Evolutionary conservation across 805 yeast species (phyloP), one percentile per base, ranked within the genome.

Genomic region (Ogataea sp.): DNA sequence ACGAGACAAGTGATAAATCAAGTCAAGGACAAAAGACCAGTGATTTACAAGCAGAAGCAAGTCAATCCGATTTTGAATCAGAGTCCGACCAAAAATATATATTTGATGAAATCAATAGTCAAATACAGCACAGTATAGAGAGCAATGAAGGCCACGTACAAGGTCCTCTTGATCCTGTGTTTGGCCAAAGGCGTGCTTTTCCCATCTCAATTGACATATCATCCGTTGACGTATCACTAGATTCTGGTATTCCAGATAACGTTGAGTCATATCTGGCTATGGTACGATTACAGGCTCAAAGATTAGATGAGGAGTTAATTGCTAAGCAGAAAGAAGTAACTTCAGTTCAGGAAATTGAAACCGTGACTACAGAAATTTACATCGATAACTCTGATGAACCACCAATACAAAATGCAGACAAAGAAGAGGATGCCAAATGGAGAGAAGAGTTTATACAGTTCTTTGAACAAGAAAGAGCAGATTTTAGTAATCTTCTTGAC

Each of bases 151-250:
- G 34, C 6, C 44, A 50, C 32, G 49, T 51, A 13, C 53, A 48
- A 20, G 65, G 65, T 0, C 64, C 64, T 0, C 14, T 61, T n/a
- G 67, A 62, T 40, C 60, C 62, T 3, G 33, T 51, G 13, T 61
- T 60, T 47, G 66, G 66, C 0, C 67, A 62, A 41, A 36, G 61
- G 29, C 39, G 61, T 29, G 67, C 64, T 14, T 62, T 62, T 27
- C 67, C 67, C 0, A 39, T 62, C 9, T 31, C 39, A 1, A 39
- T 61, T 13, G 36, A 23, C 1, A 21, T 36, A 3, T 41, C 49
- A 4, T 55, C 58, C 36, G 35, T 23, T 11, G 11, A 23, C 7
- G 7, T 7, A 7, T 11, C 26, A 23, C n/a, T n/a, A n/a, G n/a
- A n/a, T n/a, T 23, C 26, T 23, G 26, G 26, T 23, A 29, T 29